Evolutionary conservation across 164 flowering plant genomes (phyloP), one percentile per base, ranked within the genome.

Genomic region (Protea cynaroides): DNA sequence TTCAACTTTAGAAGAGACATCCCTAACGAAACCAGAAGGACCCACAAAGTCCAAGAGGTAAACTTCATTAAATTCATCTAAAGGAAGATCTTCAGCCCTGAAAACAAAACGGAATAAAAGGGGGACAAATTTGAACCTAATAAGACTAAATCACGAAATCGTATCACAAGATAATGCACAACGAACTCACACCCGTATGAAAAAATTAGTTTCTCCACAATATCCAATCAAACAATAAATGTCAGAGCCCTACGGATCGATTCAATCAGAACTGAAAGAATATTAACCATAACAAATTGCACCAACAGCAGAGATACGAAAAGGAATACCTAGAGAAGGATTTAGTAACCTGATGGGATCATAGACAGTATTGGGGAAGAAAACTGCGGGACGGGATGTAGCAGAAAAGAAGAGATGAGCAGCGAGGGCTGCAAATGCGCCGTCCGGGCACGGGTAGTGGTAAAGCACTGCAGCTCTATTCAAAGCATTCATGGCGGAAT

Each of bases 361-460:
- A 70, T 84, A 88, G 61, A 88, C 91, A 0, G 87, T 77, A 74
- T 88, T 89, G 66, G 98, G 96, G 64, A 85, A 87, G 84, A 82
- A 90, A 17, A 79, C 73, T 2, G 76, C 75, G 15, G 86, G 83
- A 19, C 43, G 67, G 22, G 80, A 74, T 21, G 81, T 46, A 57
- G 90, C 77, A 2, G 86, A 79, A 76, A 89, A 88, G 76, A 82
- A 89, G 51, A 92, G 85, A 57, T 89, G 84, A 22, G 98, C 94
- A 2, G 95, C 96, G 11, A 89, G 74, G 19, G 98, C 98, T 0
- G 91, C 92, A 58, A 89, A 89, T 3, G 82, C 92, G 47, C 96
- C 98, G 61, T 92, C 98, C 0, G 90, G 92, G 63, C 98, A 92
- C 0, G 98, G 98, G 38, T 87, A 92, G 77, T 92, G 98, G 72